phyloP scores from a whole-genome alignment of 352 stramenopile genomes.

The Globisporangium carolinianum region DNA sequence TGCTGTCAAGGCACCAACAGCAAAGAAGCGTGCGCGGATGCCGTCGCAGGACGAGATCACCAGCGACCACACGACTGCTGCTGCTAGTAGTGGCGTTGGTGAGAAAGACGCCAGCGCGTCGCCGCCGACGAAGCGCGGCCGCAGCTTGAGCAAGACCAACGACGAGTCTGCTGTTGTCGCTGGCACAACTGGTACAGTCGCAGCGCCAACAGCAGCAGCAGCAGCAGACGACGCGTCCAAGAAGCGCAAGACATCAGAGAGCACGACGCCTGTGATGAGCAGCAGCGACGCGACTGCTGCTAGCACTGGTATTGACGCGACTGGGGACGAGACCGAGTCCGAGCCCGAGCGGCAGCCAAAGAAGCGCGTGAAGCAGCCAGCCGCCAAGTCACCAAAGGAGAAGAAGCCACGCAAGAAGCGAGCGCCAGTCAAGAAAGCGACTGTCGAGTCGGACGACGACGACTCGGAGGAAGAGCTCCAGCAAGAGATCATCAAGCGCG shows the following conservation, averaged over 20 bases:
- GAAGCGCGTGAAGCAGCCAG: conserved; percentile 28
- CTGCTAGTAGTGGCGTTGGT: conserved; percentile 3
- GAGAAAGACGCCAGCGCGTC: conserved; percentile 4
- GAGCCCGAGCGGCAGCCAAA: conserved; percentile 40
- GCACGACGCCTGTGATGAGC: conserved; percentile 10
- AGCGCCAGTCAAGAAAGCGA: conserved; percentile 1
- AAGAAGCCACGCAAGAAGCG: conserved; percentile 48
- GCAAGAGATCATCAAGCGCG: conserved; percentile 25
- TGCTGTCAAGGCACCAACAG: conserved; percentile 5
- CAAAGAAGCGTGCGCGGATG: conserved; percentile 26
- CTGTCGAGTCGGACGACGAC: conserved; percentile 20
- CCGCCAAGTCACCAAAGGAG: conserved; percentile 4
- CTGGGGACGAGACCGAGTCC: conserved; percentile 38
- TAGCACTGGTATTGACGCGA: background rate
- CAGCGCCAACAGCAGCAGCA: too few relatives aligned
- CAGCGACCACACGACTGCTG: background rate
- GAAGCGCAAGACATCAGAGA: conserved; percentile 11
- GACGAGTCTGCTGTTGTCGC: background rate
- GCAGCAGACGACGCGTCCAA: conserved; percentile 1
- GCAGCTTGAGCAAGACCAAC: background rate
- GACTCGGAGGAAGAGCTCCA: conserved; percentile 36
- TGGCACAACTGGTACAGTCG: background rate
- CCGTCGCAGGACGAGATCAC: conserved; percentile 7
- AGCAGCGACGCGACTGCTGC: conserved; percentile 1
- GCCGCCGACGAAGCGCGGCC: conserved; percentile 7